These are phyloP conservation scores for Cystobasidium slooffiae DNA, from an alignment of 1,284 basidiomycete species.

Conservation along the genomic window DNA sequence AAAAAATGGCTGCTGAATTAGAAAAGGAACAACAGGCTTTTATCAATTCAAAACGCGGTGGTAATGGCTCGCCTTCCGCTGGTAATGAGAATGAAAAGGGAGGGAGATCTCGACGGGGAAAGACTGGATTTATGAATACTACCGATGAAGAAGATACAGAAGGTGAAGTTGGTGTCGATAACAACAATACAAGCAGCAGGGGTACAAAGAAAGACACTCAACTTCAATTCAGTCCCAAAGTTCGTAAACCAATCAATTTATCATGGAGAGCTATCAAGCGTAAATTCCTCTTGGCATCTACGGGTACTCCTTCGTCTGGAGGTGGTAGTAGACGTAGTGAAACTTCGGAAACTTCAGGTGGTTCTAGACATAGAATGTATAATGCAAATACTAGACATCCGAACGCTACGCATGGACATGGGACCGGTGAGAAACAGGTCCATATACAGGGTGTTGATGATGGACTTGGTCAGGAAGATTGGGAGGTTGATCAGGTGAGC, in stretches of 20 bases:
- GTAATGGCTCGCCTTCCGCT: not conserved
- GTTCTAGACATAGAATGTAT: constrained; percentile 11
- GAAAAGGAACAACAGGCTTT: constrained; percentile 1
- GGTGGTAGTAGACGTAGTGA: constrained; percentile 26
- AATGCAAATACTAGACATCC: not conserved
- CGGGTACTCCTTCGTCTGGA: constrained; percentile 33
- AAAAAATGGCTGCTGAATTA: constrained; percentile 10
- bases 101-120: not conserved
- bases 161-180: not conserved
- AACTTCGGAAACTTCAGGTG: constrained; percentile 31
- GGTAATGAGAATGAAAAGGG: not conserved
- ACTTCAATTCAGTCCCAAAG: constrained; percentile 11
- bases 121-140: not conserved
- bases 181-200: not conserved
- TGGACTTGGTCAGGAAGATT: constrained; percentile 26
- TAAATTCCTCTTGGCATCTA: constrained; percentile 34
- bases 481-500: constrained; percentile 24
- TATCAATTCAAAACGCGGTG: not conserved
- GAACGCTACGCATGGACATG: not conserved
- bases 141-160: not conserved
- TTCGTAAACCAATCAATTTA: constrained; percentile 12
- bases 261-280: constrained; percentile 38
- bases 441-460: constrained; percentile 29
- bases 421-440: constrained; percentile 22
- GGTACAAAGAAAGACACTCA: constrained; percentile 11